Evolutionary conservation across 106 monocot species (phyloP).

Genomic region (Dendrobium nobile): DNA sequence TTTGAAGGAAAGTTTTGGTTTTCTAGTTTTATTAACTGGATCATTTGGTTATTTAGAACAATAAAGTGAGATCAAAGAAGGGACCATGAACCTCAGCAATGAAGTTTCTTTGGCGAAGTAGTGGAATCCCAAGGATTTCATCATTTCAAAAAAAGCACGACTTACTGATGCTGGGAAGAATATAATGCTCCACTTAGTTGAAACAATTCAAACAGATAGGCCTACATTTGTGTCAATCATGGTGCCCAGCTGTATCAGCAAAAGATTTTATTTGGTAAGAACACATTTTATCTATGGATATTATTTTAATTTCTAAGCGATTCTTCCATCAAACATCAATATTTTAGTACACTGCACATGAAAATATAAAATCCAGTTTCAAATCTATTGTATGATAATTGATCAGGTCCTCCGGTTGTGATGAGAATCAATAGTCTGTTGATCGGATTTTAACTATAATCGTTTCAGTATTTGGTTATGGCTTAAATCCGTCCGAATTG

Average conservation of each 20-base stretch:
- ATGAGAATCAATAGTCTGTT: too few species aligned
- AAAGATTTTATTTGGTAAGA: conserved; percentile 15
- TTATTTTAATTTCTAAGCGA: neutral
- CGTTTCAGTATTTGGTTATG: too few species aligned
- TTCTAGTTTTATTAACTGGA: neutral
- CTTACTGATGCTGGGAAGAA: conserved; percentile 9
- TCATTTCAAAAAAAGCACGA: neutral
- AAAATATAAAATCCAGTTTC: too few species aligned
- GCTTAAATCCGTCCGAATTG: too few species aligned
- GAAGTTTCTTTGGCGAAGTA: neutral
- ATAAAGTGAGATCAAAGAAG: neutral
- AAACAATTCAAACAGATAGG: conserved; percentile 6
- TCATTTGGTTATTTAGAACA: neutral
- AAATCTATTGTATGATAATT: too few species aligned
- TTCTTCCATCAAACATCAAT: neutral
- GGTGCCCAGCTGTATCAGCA: neutral
- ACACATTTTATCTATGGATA: neutral
- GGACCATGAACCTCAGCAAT: neutral
- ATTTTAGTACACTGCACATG: neutral
- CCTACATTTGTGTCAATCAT: conserved; percentile 24
- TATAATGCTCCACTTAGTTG: conserved; percentile 1
- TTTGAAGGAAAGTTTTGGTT: neutral
- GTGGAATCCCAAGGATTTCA: neutral
- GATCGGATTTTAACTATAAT: too few species aligned
- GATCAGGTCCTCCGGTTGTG: too few species aligned